These are phyloP conservation scores for Heracleum sosnowskyi DNA, from an alignment of 129 eudicot species.

Conservation along the genomic window DNA sequence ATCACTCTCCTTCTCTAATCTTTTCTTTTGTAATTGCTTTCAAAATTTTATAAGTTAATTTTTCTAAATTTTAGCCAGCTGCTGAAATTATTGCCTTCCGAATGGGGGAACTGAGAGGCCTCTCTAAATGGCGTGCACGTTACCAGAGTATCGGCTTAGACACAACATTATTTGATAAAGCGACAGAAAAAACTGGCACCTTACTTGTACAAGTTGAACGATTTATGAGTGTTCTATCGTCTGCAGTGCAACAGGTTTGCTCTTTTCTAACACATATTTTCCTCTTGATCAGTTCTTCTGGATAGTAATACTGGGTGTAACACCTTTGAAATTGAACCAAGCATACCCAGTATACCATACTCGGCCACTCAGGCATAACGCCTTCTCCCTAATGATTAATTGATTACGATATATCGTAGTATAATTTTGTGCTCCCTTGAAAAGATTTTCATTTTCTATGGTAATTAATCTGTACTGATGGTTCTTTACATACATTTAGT, in stretches of 20 bases:
- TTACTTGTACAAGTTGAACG: constrained; percentile 76
- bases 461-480: background rate
- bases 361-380: background rate
- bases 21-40: background rate
- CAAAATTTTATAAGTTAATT: background rate
- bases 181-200: constrained; percentile 81
- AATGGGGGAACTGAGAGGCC: constrained; percentile 93
- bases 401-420: background rate
- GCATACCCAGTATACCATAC: background rate
- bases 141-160: constrained; percentile 75
- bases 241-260: constrained; percentile 83
- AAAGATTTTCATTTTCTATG: background rate
- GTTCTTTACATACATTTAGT: background rate
- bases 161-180: constrained; percentile 61
- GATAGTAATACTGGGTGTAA: background rate
- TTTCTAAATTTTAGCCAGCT: constrained; percentile 65
- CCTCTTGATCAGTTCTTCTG: background rate
- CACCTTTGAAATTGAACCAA: background rate
- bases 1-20: background rate
- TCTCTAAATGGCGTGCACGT: constrained; percentile 95
- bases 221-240: constrained; percentile 70
- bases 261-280: background rate
- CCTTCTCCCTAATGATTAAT: background rate
- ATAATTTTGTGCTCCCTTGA: background rate
- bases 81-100: constrained; percentile 90